Conservation (phyloP, 2,329 filamentous ascomycete genomes). For the Teratosphaeria destructans region DNA sequence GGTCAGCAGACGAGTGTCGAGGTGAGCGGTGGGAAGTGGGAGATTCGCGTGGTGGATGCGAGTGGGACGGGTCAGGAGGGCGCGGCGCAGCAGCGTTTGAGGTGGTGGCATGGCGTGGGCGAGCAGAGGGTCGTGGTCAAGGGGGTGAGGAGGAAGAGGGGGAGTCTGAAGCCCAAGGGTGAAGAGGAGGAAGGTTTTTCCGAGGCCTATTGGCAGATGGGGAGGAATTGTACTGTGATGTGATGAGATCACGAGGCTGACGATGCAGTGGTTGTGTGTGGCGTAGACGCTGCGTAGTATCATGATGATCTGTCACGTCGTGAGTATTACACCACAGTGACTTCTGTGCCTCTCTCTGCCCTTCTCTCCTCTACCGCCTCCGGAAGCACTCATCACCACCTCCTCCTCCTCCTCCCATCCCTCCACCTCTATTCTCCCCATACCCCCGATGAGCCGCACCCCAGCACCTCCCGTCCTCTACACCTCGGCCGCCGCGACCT, state of each 20-base stretch:
- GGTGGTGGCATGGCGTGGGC: conserved; percentile 88
- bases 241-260: conserved; percentile 9
- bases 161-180: conserved; percentile 27
- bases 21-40: conserved; percentile 81
- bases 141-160: conserved; percentile 55
- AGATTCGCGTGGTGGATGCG: conserved; percentile 59
- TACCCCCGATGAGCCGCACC: too few relatives aligned
- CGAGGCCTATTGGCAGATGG: conserved; percentile 44
- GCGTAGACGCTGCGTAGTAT: too few relatives aligned
- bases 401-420: too few relatives aligned
- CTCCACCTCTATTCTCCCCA: too few relatives aligned
- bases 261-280: too few relatives aligned
- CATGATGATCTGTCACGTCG: too few relatives aligned
- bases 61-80: conserved; percentile 32
- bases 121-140: conserved; percentile 69
- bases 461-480: too few relatives aligned
- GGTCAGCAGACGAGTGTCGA: conserved; percentile 51
- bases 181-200: conserved; percentile 67
- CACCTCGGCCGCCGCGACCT: too few relatives aligned
- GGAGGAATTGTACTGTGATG: conserved; percentile 35
- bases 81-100: conserved; percentile 58
- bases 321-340: too few relatives aligned
- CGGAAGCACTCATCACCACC: too few relatives aligned
- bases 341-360: too few relatives aligned
- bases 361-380: too few relatives aligned